A percentile compares a stretch with the other conserved stretches of the same genome.
These are phyloP conservation scores for Laetiporus sulphureus DNA, from an alignment of 1,284 basidiomycete genomes.

Conservation along the genomic window DNA sequence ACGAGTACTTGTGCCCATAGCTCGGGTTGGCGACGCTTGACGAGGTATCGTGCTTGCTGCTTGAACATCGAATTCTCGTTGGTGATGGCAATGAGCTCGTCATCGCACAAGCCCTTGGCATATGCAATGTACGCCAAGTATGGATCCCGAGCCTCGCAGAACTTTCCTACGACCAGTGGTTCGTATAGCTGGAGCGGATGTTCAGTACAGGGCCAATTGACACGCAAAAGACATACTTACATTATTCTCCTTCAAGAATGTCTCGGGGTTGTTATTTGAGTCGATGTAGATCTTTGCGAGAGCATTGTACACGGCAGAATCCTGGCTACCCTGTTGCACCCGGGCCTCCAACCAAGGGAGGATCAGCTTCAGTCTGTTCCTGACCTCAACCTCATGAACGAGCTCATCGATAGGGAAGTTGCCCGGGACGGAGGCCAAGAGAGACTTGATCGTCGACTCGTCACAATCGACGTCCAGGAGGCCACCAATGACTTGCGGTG, in stretches of 20 bases:
- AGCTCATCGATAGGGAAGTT: slow-evolving; percentile 98
- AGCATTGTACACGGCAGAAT: slow-evolving; percentile 92
- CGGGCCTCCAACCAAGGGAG: slow-evolving; percentile 95
- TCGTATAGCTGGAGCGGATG: slow-evolving; percentile 99
- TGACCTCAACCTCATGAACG: slow-evolving; percentile 94
- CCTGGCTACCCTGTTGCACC: slow-evolving; percentile 89
- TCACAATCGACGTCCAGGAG: slow-evolving; percentile 98
- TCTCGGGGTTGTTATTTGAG: slow-evolving; percentile 96
- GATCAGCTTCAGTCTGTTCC: slow-evolving; percentile 95
- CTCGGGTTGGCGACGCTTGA: slow-evolving; percentile 93
- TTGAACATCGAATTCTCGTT: slow-evolving; percentile 99
- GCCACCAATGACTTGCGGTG: slow-evolving; percentile 98
- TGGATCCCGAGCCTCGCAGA: slow-evolving; percentile 98
- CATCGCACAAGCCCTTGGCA: slow-evolving; percentile 98
- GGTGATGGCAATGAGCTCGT: slow-evolving; percentile 95
- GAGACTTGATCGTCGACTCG: slow-evolving; percentile 91
- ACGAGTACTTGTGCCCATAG: slow-evolving; percentile 96
- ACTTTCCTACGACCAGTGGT: slow-evolving; percentile 94
- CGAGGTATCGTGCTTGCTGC: slow-evolving; percentile 97
- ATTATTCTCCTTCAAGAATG: slow-evolving; percentile 98
- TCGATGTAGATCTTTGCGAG: slow-evolving; percentile 99
- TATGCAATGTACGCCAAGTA: slow-evolving; percentile 99
- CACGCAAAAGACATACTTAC: slow-evolving; percentile 38
- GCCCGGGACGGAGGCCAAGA: slow-evolving; percentile 91
- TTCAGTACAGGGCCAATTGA: too few relatives aligned